Evolutionary conservation across 305 asterid genomes (phyloP).

Genomic region (Solanum hybrid): DNA sequence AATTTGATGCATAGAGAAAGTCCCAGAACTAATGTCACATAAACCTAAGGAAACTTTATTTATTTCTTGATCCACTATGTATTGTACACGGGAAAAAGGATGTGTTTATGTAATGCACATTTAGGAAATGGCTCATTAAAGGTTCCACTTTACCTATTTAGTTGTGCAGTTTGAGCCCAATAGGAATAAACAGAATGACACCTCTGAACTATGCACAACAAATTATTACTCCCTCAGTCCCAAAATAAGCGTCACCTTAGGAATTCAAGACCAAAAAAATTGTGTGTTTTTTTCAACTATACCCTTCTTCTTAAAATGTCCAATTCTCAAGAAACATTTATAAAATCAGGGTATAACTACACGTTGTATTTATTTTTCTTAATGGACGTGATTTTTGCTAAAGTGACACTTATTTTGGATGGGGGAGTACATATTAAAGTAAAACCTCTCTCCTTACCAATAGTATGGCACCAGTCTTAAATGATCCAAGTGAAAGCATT

Average conservation of each 20-base stretch:
- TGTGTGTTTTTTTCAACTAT: not conserved
- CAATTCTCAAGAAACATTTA: not conserved
- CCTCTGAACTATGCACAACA: not conserved
- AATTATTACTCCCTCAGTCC: not conserved
- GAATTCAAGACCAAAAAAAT: not conserved
- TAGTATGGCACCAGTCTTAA: conserved; percentile 93
- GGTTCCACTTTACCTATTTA: not conserved
- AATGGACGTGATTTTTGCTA: not conserved
- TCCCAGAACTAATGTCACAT: not conserved
- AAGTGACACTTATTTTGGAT: not conserved
- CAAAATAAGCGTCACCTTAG: not conserved
- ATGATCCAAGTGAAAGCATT: conserved; percentile 99
- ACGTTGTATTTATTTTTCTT: not conserved
- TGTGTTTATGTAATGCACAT: not conserved
- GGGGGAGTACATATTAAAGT: not conserved
- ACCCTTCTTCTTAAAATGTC: not conserved
- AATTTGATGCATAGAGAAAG: not conserved
- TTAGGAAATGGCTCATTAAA: not conserved
- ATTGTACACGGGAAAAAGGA: not conserved
- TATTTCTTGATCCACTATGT: not conserved
- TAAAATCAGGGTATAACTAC: not conserved
- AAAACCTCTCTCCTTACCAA: conserved; percentile 41
- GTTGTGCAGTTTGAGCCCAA: not conserved
- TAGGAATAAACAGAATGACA: not conserved
- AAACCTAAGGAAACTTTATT: not conserved